Conservation (phyloP, 129 eudicot species). For the Helianthus tuberosus region DNA sequence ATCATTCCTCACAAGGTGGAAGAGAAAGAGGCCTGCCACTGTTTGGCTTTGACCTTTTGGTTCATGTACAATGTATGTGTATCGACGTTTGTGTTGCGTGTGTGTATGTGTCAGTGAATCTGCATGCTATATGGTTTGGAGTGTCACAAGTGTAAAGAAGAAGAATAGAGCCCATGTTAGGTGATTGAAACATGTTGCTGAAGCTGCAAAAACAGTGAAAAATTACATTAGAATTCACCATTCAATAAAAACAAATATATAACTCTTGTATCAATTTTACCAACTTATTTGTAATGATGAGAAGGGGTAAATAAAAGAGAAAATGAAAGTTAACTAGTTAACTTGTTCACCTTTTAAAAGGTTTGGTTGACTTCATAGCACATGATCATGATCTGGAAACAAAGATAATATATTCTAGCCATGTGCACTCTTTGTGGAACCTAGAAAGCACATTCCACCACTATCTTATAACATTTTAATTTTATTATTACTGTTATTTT, state of each 20-base stretch:
- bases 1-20: conserved; percentile 37
- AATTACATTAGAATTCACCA: conserved; percentile 4
- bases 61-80: conserved; percentile 37
- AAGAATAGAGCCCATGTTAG: conserved; percentile 30
- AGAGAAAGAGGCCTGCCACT: conserved; percentile 62
- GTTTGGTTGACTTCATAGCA: conserved; percentile 20
- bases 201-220: conserved; percentile 44
- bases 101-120: conserved; percentile 16
- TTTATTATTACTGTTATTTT: not conserved
- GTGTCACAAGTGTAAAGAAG: conserved; percentile 34
- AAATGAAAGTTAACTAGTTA: not conserved
- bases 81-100: conserved; percentile 16
- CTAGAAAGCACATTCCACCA: conserved; percentile 27
- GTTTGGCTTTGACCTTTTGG: conserved; percentile 68
- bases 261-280: not conserved
- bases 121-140: conserved; percentile 34
- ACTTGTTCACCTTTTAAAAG: not conserved
- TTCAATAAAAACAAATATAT: not conserved
- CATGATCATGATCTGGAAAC: conserved; percentile 27
- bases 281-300: conserved; percentile 10
- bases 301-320: conserved; percentile 12
- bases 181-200: conserved; percentile 28
- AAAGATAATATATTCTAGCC: conserved; percentile 27
- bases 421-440: conserved; percentile 29
- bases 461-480: conserved; percentile 2